A percentile compares a stretch with the other conserved stretches of the same genome.
Conservation (phyloP, 2,329 filamentous ascomycete genomes). For the Rhytidhysteron rufulum region DNA sequence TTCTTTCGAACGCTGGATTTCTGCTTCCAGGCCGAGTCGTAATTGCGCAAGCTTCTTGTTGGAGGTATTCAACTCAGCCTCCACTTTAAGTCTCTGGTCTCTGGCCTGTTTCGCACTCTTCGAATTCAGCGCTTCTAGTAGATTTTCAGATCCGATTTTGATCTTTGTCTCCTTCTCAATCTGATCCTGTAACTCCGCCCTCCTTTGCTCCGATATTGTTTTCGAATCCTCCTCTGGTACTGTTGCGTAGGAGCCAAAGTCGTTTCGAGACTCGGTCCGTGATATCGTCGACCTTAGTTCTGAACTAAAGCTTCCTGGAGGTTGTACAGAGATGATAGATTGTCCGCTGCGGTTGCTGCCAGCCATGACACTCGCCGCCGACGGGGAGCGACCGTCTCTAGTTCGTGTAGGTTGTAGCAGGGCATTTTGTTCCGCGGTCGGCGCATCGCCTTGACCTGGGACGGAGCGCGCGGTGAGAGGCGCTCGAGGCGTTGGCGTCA, state of each 20-base stretch:
- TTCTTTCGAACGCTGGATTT: slow-evolving; percentile 56
- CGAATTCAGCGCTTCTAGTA: slow-evolving; percentile 87
- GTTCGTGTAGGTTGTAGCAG: slow-evolving; percentile 42
- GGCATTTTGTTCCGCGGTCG: slow-evolving; percentile 31
- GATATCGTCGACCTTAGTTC: slow-evolving; percentile 73
- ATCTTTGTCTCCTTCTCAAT: slow-evolving; percentile 97
- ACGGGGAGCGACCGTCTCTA: slow-evolving; percentile 55
- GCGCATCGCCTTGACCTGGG: slow-evolving; percentile 34
- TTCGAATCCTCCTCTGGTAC: slow-evolving; percentile 59
- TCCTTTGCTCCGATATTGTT: slow-evolving; percentile 64
- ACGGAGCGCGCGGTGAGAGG: slow-evolving; percentile 35
- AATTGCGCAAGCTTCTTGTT: slow-evolving; percentile 66
- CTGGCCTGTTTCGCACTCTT: slow-evolving; percentile 96
- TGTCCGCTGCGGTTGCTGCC: slow-evolving; percentile 62
- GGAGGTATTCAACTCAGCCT: slow-evolving; percentile 86
- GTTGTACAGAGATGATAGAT: slow-evolving; percentile 65
- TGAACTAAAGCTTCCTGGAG: slow-evolving; percentile 82
- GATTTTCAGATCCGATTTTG: slow-evolving; percentile 94
- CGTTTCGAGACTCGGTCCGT: slow-evolving; percentile 59
- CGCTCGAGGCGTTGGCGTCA: slow-evolving; percentile 34
- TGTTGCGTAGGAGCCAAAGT: slow-evolving; percentile 50
- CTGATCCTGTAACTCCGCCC: slow-evolving; percentile 73
- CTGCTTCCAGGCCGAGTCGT: slow-evolving; percentile 56
- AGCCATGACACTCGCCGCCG: slow-evolving; percentile 52
- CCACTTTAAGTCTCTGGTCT: slow-evolving; percentile 52